Base-by-base conservation (phyloP, 1,139 yeast genomes). In the Sugiyamaella sp. region DNA sequence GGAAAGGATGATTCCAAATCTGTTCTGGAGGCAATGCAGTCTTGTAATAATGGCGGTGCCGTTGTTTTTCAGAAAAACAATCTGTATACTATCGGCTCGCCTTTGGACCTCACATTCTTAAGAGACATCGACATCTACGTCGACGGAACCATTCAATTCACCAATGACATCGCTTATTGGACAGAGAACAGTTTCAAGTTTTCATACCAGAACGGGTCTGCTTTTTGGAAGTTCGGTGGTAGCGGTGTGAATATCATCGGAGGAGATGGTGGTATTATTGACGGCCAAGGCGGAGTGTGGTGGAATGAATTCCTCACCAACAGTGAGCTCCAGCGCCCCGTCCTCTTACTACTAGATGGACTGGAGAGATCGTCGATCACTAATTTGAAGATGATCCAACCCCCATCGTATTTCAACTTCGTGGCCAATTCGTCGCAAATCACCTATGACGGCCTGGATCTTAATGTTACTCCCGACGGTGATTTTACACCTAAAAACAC, bases 141-240 rank as follows among this genome's bases (percentile, higher is more conserved):
- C 25, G 46, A 42, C 9, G 46, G 46, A 10, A 42, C 46, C 3
- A 42, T 42, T 22, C 46, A 42, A 29, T 42, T 42, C 37, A 42
- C 46, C 10, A 29, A 42, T 29, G 46, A 42, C 16, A 42, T 42
- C 17, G 19, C 32, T 4, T 42, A 42, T 14, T 27, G 46, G 46
- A 42, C 46, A 4, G 33, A 42, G 21, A 24, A 42, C 17, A 42
- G 37, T 19, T 42, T 42, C 14, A 42, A 42, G 14, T 42, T 42
- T 22, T 12, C 3, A 12, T 45, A 45, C n/a, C 49, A 45, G 22
- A 45, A 17, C 33, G 49, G 46, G 12, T 42, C 41, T 4, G 49
- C 49, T 6, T 45, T 45, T 20, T 35, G 49, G 49, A 45, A 45
- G n/a, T 33, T 45, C 33, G 49, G 49, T 14, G 49, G 41, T 17